Conservation (phyloP, 768 basidiomycete species). For the Russula sp. region DNA sequence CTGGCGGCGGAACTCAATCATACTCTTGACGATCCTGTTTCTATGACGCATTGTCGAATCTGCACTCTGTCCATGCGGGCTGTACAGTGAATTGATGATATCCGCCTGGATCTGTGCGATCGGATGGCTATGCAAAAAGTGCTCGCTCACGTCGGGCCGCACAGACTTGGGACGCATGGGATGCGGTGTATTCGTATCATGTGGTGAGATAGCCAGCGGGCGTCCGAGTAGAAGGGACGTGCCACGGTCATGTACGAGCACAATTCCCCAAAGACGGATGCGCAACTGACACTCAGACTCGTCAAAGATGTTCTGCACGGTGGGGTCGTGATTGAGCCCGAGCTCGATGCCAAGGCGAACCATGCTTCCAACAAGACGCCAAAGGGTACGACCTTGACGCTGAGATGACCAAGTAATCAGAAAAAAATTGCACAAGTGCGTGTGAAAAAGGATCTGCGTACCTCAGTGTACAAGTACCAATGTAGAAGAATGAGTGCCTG, state of each 20-base stretch:
- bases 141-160: conserved; percentile 63
- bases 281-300: conserved; percentile 76
- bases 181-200: conserved; percentile 78
- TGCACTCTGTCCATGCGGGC: conserved; percentile 65
- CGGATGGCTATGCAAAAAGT: conserved; percentile 72
- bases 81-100: conserved; percentile 82
- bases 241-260: conserved; percentile 83
- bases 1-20: conserved; percentile 64
- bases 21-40: conserved; percentile 72
- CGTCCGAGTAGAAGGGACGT: conserved; percentile 85
- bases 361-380: conserved; percentile 84
- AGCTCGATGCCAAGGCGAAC: conserved; percentile 81
- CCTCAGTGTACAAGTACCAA: conserved; percentile 90
- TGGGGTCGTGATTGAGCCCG: conserved; percentile 84
- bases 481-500: conserved; percentile 82
- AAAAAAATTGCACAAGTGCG: conserved; percentile 12
- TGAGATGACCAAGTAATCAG: conserved; percentile 36
- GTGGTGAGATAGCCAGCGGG: conserved; percentile 76
- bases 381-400: conserved; percentile 86
- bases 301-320: conserved; percentile 61
- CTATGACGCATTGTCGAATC: conserved; percentile 75
- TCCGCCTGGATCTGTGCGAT: conserved; percentile 85
- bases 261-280: conserved; percentile 80
- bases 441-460: conserved; percentile 36
- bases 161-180: conserved; percentile 51